Evolutionary conservation across 139 green algal species (phyloP).

Genomic region (Tetradesmus lagerheimii): DNA sequence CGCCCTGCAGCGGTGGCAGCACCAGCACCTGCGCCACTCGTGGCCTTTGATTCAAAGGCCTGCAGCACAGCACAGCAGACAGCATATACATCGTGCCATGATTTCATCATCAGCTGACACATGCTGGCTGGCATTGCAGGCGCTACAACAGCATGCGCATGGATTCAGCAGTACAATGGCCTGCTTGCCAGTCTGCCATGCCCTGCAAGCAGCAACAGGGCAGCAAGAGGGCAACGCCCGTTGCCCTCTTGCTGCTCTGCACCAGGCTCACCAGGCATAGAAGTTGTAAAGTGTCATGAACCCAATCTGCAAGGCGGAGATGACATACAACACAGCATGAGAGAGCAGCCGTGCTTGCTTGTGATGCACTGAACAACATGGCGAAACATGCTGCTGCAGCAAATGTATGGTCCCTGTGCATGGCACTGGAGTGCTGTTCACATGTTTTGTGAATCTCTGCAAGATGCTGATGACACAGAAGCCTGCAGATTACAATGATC

Average conservation of each 20-base stretch:
- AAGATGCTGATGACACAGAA: too few species aligned
- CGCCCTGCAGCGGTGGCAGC: slow-evolving; percentile 19
- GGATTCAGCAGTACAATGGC: neutral
- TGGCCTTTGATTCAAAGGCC: slow-evolving; percentile 61
- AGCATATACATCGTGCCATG: too few species aligned
- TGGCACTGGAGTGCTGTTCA: too few species aligned
- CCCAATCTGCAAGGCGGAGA: slow-evolving; percentile 52
- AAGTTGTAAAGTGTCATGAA: slow-evolving; percentile 88
- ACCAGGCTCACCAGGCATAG: slow-evolving; percentile 79
- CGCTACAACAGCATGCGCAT: neutral
- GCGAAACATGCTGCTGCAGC: too few species aligned
- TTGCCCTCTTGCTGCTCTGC: too few species aligned
- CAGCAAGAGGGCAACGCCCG: too few species aligned
- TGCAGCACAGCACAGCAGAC: neutral
- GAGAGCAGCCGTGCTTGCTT: neutral
- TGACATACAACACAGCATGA: neutral
- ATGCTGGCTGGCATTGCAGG: neutral
- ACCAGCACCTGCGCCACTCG: slow-evolving; percentile 70
- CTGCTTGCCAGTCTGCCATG: neutral
- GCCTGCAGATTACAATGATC: too few species aligned
- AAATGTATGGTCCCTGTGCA: too few species aligned
- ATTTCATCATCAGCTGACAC: neutral
- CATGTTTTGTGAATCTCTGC: too few species aligned
- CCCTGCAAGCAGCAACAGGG: too few species aligned
- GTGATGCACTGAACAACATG: neutral